A percentile compares a stretch with the other conserved stretches of the same genome.
Evolutionary conservation across 2,329 filamentous ascomycete genomes (phyloP).

Genomic region (Pseudonectria buxi): DNA sequence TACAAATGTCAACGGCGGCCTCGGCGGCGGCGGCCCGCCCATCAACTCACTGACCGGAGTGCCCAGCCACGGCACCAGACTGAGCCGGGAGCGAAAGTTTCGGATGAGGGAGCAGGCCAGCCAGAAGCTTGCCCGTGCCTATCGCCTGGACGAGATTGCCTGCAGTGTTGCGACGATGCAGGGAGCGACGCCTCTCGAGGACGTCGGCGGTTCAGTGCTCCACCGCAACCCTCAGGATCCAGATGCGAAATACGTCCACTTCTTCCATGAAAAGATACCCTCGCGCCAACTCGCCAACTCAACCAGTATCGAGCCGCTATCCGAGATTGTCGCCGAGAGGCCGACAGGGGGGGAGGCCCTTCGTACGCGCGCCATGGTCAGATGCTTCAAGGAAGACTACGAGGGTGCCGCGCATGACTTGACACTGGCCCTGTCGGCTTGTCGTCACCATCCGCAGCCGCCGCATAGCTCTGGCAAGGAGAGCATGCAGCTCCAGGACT

Average conservation of each 20-base stretch:
- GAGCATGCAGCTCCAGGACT: constrained; percentile 39
- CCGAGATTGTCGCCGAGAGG: constrained; percentile 58
- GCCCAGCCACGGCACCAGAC: constrained; percentile 53
- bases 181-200: constrained; percentile 67
- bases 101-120: constrained; percentile 76
- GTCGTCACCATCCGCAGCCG: constrained; percentile 43
- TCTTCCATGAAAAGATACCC: constrained; percentile 87
- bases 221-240: constrained; percentile 60
- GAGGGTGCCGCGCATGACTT: constrained; percentile 64
- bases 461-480: constrained; percentile 46
- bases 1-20: constrained; percentile 44
- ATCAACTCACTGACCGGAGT: constrained; percentile 25
- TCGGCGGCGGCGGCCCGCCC: constrained; percentile 1
- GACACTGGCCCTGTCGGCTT: constrained; percentile 55
- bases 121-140: constrained; percentile 69
- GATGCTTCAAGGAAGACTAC: constrained; percentile 68
- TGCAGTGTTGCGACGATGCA: constrained; percentile 81
- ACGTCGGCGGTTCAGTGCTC: constrained; percentile 66
- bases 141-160: constrained; percentile 75
- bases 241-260: constrained; percentile 83
- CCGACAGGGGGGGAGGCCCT: constrained; percentile 60
- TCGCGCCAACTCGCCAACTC: constrained; percentile 65
- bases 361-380: constrained; percentile 67
- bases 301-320: constrained; percentile 59
- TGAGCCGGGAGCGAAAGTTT: constrained; percentile 71